Evolutionary conservation across 352 stramenopile genomes (phyloP).

Genomic region (Pythium folliculosum): DNA sequence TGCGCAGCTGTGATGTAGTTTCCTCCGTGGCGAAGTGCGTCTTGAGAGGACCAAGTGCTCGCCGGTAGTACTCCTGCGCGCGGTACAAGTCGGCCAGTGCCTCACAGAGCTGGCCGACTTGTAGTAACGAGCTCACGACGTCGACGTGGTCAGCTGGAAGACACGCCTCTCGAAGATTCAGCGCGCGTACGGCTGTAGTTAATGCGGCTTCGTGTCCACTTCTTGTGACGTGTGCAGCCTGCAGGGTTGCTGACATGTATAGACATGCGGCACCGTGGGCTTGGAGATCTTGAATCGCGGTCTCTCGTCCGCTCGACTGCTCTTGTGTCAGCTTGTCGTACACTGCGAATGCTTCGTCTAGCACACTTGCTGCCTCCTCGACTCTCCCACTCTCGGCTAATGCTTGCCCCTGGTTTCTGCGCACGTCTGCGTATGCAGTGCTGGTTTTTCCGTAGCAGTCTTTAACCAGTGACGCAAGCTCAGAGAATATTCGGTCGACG

Average conservation of each 20-base stretch:
- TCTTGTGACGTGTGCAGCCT: slow-evolving; percentile 22
- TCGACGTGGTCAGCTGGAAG: slow-evolving; percentile 31
- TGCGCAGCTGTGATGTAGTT: slow-evolving; percentile 35
- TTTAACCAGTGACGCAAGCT: slow-evolving; percentile 9
- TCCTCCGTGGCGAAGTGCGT: slow-evolving; percentile 12
- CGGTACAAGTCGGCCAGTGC: slow-evolving; percentile 53
- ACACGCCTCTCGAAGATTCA: slow-evolving; percentile 39
- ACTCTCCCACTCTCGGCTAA: slow-evolving; percentile 25
- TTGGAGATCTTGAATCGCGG: slow-evolving; percentile 14
- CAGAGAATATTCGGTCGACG: slow-evolving; percentile 14
- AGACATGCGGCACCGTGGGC: slow-evolving; percentile 38
- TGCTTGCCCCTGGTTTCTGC: slow-evolving; percentile 42
- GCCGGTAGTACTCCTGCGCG: slow-evolving; percentile 54
- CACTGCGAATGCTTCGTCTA: slow-evolving; percentile 56
- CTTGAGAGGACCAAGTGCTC: slow-evolving; percentile 37
- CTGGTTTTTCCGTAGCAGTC: slow-evolving; percentile 50
- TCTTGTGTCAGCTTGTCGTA: slow-evolving; percentile 48
- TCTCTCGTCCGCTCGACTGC: slow-evolving; percentile 12
- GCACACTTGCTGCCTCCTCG: slow-evolving; percentile 44
- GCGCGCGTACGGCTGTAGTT: slow-evolving; percentile 37
- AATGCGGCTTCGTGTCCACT: slow-evolving; percentile 45
- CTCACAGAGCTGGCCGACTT: slow-evolving; percentile 44
- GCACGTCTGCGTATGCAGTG: slow-evolving; percentile 51
- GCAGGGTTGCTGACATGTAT: slow-evolving; percentile 35
- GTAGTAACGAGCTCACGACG: slow-evolving; percentile 45